Conservation (phyloP, 805 yeast species). For the Cyberlindnera misumaiensis region DNA sequence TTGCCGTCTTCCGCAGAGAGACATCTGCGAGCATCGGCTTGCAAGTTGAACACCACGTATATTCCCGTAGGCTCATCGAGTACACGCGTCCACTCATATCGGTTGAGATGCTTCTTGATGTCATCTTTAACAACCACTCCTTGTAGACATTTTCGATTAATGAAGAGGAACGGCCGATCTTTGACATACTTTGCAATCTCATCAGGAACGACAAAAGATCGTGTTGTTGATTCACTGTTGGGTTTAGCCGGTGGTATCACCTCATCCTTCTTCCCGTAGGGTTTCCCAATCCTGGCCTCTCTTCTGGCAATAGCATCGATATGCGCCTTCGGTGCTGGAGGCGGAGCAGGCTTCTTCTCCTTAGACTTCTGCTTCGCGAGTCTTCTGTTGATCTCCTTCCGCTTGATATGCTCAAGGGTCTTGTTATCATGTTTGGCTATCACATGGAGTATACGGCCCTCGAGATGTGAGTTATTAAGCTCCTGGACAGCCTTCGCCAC, state of each 20-base stretch:
- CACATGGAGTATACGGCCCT: slow-evolving; percentile 46
- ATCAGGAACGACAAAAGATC: slow-evolving; percentile 32
- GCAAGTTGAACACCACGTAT: slow-evolving; percentile 59
- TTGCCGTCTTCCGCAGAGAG: slow-evolving; percentile 56
- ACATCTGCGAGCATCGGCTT: slow-evolving; percentile 52
- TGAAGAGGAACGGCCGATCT: slow-evolving; percentile 51
- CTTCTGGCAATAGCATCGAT: slow-evolving; percentile 12
- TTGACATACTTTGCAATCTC: slow-evolving; percentile 44
- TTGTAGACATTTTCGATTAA: slow-evolving; percentile 40
- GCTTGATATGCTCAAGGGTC: slow-evolving; percentile 27
- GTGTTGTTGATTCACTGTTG: slow-evolving; percentile 5
- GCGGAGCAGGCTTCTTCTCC: slow-evolving; percentile 14
- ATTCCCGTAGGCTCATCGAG: slow-evolving; percentile 59
- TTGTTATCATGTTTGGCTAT: slow-evolving; percentile 43
- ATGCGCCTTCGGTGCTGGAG: slow-evolving; percentile 24
- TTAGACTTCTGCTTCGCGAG: slow-evolving; percentile 9
- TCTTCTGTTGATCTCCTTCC: slow-evolving; percentile 4
- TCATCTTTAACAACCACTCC: slow-evolving; percentile 41
- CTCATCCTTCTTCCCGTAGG: no score
- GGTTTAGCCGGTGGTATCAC: slow-evolving; percentile 2
- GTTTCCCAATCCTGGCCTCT: slow-evolving; percentile 3
- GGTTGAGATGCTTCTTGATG: slow-evolving; percentile 49
- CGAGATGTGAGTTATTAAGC: slow-evolving; percentile 38
- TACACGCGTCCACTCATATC: slow-evolving; percentile 61
- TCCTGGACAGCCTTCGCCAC: slow-evolving; percentile 40